These are phyloP conservation scores for Cucurbita maxima DNA, from an alignment of 306 rosid genomes.

Conservation along the genomic window DNA sequence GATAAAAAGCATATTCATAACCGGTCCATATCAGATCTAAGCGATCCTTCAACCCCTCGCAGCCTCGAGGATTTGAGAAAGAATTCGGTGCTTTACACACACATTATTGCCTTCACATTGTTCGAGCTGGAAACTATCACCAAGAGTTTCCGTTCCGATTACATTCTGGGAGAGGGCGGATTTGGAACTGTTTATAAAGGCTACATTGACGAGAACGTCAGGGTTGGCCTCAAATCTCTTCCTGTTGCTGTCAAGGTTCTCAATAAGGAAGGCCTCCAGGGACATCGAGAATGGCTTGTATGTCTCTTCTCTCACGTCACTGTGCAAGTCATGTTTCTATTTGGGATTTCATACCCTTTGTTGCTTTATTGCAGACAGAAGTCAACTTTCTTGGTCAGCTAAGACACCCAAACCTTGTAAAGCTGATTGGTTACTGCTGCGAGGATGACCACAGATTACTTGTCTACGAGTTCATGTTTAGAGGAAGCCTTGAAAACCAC, in stretches of 20 bases:
- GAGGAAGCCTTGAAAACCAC: constrained; percentile 96
- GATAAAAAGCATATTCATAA: constrained; percentile 32
- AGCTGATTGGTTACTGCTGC: constrained; percentile 95
- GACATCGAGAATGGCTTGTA: constrained; percentile 98
- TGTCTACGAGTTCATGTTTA: constrained; percentile 93
- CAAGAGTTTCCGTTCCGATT: constrained; percentile 87
- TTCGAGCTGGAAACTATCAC: constrained; percentile 92
- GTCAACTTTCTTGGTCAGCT: constrained; percentile 96
- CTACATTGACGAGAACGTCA: constrained; percentile 88
- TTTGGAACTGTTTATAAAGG: constrained; percentile 97
- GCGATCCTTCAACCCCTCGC: constrained; percentile 83
- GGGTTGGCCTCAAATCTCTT: constrained; percentile 91
- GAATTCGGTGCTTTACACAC: constrained; percentile 77
- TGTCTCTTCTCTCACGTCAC: constrained; percentile 8
- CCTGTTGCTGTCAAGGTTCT: constrained; percentile 96
- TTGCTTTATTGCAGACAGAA: constrained; percentile 45
- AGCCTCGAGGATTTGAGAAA: constrained; percentile 48
- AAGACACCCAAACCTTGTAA: constrained; percentile 90
- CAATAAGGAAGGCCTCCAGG: constrained; percentile 93
- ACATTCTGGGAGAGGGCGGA: constrained; percentile 94
- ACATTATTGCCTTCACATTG: constrained; percentile 79
- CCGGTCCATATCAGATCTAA: constrained; percentile 82
- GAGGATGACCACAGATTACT: constrained; percentile 96
- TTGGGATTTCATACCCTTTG: background rate
- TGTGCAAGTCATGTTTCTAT: background rate